A percentile compares a stretch with the other conserved stretches of the same genome.
Conservation (phyloP, 2,329 filamentous ascomycete species). For the Rutstroemia sp. region DNA sequence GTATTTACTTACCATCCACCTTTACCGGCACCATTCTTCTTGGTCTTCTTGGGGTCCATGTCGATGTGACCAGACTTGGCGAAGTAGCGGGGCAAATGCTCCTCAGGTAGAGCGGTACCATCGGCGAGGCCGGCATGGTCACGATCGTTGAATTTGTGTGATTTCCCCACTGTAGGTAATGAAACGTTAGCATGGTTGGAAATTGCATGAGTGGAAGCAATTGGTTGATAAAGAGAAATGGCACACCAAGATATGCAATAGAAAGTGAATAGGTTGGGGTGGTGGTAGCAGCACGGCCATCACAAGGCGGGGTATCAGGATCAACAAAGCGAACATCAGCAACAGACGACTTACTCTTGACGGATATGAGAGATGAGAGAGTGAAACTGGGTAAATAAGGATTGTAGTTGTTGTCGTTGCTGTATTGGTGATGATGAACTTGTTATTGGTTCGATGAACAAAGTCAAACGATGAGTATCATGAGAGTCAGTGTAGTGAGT, state of each 20-base stretch:
- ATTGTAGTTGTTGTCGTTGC: not conserved
- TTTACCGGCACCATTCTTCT: conserved; percentile 91
- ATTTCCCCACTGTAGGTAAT: conserved; percentile 74
- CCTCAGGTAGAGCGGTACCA: conserved; percentile 56
- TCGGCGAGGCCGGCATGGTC: conserved; percentile 73
- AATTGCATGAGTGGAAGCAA: not conserved
- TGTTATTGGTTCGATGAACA: too few relatives aligned
- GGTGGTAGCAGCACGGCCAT: not conserved
- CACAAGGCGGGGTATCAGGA: conserved; percentile 3
- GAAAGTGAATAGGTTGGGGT: not conserved
- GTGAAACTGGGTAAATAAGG: not conserved
- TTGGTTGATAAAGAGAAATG: conserved; percentile 6
- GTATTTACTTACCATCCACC: conserved; percentile 73
- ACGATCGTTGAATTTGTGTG: conserved; percentile 91
- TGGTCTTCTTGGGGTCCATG: conserved; percentile 82
- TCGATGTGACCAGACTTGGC: conserved; percentile 78
- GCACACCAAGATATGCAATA: conserved; percentile 4
- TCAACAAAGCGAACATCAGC: conserved; percentile 1
- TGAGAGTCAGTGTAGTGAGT: not conserved
- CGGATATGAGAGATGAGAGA: conserved; percentile 7
- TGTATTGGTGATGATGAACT: not conserved
- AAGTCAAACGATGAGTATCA: not conserved
- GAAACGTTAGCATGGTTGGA: conserved; percentile 13
- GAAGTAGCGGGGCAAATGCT: conserved; percentile 85
- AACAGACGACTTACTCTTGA: conserved; percentile 3